Conservation (phyloP, 176 grass and related monocot genomes). For the Pharus latifolius region DNA sequence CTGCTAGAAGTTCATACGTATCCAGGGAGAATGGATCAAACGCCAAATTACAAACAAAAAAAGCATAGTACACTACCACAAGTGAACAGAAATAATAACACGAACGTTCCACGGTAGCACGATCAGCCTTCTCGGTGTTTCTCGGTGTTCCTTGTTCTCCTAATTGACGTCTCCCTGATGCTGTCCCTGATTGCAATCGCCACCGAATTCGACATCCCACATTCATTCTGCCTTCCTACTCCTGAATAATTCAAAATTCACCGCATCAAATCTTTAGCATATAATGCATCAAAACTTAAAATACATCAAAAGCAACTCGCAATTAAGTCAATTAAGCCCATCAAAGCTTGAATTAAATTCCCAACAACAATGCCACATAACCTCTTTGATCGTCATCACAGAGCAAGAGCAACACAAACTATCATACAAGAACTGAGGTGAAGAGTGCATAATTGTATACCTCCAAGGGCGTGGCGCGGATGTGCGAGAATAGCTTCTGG, state of each 20-base stretch:
- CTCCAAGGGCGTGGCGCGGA: constrained; percentile 76
- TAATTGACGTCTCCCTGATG: constrained; percentile 68
- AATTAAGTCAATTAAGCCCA: too few species aligned
- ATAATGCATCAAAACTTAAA: neutral
- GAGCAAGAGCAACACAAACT: neutral
- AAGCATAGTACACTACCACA: neutral
- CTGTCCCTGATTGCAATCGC: constrained; percentile 82
- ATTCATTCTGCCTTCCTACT: constrained; percentile 95
- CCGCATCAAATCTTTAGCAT: neutral
- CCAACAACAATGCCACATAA: too few species aligned
- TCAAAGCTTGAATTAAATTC: too few species aligned
- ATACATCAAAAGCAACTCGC: too few species aligned
- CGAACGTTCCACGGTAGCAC: constrained; percentile 85
- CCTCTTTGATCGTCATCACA: too few species aligned
- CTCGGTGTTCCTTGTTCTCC: constrained; percentile 72
- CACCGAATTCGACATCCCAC: constrained; percentile 90
- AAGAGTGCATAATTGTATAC: constrained; percentile 15
- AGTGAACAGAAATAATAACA: neutral
- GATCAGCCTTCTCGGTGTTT: constrained; percentile 88
- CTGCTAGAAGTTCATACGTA: too few species aligned
- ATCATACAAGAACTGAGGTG: neutral
- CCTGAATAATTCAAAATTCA: constrained; percentile 35
- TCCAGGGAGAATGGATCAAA: too few species aligned
- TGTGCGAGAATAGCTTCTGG: constrained; percentile 65
- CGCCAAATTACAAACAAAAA: neutral